Evolutionary conservation across 352 stramenopile genomes (phyloP).

Genomic region (Elongisporangium undulatum): DNA sequence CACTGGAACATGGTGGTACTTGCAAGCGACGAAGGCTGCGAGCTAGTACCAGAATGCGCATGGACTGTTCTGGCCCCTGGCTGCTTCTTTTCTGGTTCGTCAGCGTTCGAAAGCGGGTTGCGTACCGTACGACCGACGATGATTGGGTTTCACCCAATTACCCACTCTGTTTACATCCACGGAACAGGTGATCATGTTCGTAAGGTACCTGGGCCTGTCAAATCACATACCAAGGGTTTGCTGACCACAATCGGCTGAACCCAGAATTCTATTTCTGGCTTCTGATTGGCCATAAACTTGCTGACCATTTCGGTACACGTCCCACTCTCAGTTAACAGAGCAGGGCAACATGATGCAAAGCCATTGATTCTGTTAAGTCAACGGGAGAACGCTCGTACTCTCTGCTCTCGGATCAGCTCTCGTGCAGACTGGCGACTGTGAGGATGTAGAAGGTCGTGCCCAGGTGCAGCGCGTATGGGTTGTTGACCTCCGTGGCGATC

Average conservation of each 20-base stretch:
- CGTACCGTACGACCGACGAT: neutral
- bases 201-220: neutral
- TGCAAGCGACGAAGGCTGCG: no score
- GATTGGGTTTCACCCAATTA: neutral
- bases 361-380: neutral
- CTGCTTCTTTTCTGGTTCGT: neutral
- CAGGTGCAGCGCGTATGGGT: slow-evolving; percentile 72
- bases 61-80: neutral
- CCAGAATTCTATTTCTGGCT: neutral
- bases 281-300: neutral
- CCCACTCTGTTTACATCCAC: neutral
- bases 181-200: neutral
- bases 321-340: neutral
- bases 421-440: slow-evolving; percentile 79
- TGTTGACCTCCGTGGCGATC: slow-evolving; percentile 70
- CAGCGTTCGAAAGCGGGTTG: neutral
- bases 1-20: no score
- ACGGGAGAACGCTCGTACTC: neutral
- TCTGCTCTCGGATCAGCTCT: slow-evolving; percentile 38
- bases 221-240: neutral
- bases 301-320: neutral
- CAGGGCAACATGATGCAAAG: neutral
- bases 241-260: neutral
- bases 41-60: neutral
- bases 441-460: slow-evolving; percentile 86